These are phyloP conservation scores for Colletotrichum eremochloae DNA, from an alignment of 2,329 filamentous ascomycete species.

Conservation along the genomic window DNA sequence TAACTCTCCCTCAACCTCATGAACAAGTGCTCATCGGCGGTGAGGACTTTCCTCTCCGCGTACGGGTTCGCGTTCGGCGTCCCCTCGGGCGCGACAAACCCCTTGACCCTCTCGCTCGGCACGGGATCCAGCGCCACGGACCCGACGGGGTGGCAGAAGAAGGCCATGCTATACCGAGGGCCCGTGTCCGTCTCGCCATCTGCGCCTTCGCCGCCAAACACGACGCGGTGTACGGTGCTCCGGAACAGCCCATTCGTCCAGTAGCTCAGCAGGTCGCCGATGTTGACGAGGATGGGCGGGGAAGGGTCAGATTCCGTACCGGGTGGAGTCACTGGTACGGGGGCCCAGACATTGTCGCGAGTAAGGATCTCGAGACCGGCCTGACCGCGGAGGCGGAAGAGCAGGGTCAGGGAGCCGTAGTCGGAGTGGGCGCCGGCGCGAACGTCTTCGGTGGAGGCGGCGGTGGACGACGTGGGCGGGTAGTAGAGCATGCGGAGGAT, in stretches of 20 bases:
- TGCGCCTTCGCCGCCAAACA: conserved; percentile 64
- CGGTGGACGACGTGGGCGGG: conserved; percentile 64
- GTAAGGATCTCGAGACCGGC: conserved; percentile 87
- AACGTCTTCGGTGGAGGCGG: conserved; percentile 70
- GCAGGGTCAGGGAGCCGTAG: conserved; percentile 79
- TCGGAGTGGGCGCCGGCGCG: conserved; percentile 94
- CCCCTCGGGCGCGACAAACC: conserved; percentile 52
- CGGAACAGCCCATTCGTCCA: conserved; percentile 93
- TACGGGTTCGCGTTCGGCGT: conserved; percentile 59
- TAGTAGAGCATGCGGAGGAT: conserved; percentile 82
- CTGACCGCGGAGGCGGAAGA: conserved; percentile 89
- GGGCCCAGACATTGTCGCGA: conserved; percentile 67
- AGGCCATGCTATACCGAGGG: conserved; percentile 75
- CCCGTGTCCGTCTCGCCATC: conserved; percentile 62
- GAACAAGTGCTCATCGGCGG: conserved; percentile 73
- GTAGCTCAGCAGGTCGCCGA: conserved; percentile 79
- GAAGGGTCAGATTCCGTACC: conserved; percentile 69
- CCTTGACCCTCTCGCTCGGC: conserved; percentile 69
- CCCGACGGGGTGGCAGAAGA: conserved; percentile 75
- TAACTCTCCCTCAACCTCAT: conserved; percentile 73
- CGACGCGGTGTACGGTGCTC: conserved; percentile 89
- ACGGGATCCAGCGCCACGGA: conserved; percentile 67
- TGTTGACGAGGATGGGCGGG: conserved; percentile 86
- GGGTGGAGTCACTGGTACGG: conserved; percentile 75
- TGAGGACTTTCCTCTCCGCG: conserved; percentile 68